A percentile compares a stretch with the other conserved stretches of the same genome.
phyloP scores from a whole-genome alignment of 1,284 basidiomycete genomes.

The Malassezia equina region DNA sequence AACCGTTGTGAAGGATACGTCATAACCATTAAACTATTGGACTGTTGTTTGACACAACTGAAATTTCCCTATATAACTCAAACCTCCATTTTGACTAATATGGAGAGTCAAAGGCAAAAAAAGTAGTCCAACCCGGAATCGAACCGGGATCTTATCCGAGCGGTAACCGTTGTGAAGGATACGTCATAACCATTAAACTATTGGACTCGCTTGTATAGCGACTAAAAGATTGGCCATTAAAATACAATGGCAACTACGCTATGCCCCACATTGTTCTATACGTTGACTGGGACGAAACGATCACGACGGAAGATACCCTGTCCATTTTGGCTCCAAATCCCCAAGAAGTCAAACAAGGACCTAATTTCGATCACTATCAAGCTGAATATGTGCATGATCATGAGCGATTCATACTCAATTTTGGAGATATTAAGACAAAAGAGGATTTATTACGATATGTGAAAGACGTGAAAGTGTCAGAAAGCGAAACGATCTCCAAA shows the following conservation, averaged over 20 bases:
- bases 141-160: conserved; percentile 22
- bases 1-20: conserved; percentile 19
- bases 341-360: not conserved
- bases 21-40: conserved; percentile 19
- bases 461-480: conserved; percentile 22
- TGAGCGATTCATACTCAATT: not conserved
- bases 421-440: conserved; percentile 11
- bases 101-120: conserved; percentile 5
- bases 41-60: not conserved
- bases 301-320: conserved; percentile 38
- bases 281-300: conserved; percentile 46
- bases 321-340: conserved; percentile 28
- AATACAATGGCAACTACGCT: not conserved
- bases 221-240: not conserved
- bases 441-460: conserved; percentile 21
- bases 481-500: conserved; percentile 20
- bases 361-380: conserved; percentile 25
- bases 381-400: conserved; percentile 28
- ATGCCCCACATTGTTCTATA: conserved; percentile 19
- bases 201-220: conserved; percentile 2
- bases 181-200: conserved; percentile 22
- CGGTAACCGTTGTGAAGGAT: conserved; percentile 16
- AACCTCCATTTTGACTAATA: not conserved
- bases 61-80: not conserved
- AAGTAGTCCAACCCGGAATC: conserved; percentile 21